These are phyloP conservation scores for Colletotrichum australisinense DNA, from an alignment of 2,329 filamentous ascomycete genomes.

Conservation along the genomic window DNA sequence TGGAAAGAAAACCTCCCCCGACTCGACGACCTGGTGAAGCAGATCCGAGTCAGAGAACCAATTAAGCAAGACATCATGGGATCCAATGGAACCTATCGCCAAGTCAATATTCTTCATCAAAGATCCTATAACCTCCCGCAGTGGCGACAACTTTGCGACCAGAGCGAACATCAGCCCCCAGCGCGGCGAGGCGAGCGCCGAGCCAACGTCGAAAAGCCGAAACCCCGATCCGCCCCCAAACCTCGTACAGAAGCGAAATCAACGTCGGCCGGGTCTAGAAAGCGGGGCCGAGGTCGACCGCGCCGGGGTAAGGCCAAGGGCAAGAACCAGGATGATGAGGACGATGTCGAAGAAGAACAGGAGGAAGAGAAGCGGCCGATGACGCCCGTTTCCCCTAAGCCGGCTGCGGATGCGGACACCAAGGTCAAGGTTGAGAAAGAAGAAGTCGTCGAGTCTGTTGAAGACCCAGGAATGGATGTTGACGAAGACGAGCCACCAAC, in stretches of 20 bases:
- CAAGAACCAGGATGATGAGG: slow-evolving; percentile 51
- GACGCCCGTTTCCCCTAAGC: slow-evolving; percentile 42
- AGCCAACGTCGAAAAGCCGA: slow-evolving; percentile 67
- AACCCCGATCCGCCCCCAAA: slow-evolving; percentile 51
- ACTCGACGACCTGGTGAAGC: slow-evolving; percentile 88
- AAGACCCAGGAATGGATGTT: slow-evolving; percentile 52
- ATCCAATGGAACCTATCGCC: slow-evolving; percentile 92
- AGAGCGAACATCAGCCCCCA: slow-evolving; percentile 95
- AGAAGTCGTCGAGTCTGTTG: slow-evolving; percentile 59
- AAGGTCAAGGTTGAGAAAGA: slow-evolving; percentile 42
- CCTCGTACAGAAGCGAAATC: slow-evolving; percentile 38
- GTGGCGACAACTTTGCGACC: slow-evolving; percentile 93
- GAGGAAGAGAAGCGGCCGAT: slow-evolving; percentile 35
- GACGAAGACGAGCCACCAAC: slow-evolving; percentile 53
- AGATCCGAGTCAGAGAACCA: slow-evolving; percentile 92
- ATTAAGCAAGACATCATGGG: slow-evolving; percentile 99
- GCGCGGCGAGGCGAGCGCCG: slow-evolving; percentile 87
- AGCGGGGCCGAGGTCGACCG: slow-evolving; percentile 54
- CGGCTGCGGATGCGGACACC: slow-evolving; percentile 44
- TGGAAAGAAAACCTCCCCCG: slow-evolving; percentile 86
- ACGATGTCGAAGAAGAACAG: slow-evolving; percentile 41
- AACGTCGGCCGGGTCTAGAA: slow-evolving; percentile 49
- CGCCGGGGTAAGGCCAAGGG: slow-evolving; percentile 49
- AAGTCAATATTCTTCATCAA: slow-evolving; percentile 96
- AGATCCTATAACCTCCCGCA: slow-evolving; percentile 96